phyloP scores from a whole-genome alignment of 192 early-diverging fungal genomes.

The Linnemannia schmuckeri region DNA sequence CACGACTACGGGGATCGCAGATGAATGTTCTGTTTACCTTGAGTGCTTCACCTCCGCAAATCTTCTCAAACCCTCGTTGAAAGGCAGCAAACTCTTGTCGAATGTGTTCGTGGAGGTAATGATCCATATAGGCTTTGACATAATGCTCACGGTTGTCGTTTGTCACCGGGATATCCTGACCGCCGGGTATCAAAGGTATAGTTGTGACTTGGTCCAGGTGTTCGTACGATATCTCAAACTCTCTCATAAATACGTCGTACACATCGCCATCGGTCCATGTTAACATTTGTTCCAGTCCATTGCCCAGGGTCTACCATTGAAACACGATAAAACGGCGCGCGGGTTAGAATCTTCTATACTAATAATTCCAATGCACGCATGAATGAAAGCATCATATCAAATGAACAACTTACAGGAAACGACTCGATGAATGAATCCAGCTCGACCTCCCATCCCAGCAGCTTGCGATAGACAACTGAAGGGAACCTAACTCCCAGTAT shows the following conservation, averaged over 20 bases:
- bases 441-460: slow-evolving; percentile 39
- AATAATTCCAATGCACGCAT: background rate
- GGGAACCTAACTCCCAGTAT: slow-evolving; percentile 82
- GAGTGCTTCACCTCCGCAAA: slow-evolving; percentile 74
- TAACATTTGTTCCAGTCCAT: slow-evolving; percentile 84
- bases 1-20: background rate
- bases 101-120: slow-evolving; percentile 74
- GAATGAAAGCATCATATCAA: background rate
- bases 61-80: slow-evolving; percentile 80
- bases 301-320: slow-evolving; percentile 66
- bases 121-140: slow-evolving; percentile 78
- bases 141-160: slow-evolving; percentile 79
- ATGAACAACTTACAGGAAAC: slow-evolving; percentile 67
- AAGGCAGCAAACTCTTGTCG: slow-evolving; percentile 78
- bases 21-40: slow-evolving; percentile 56
- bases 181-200: slow-evolving; percentile 73
- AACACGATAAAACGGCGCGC: background rate
- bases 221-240: slow-evolving; percentile 87
- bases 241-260: slow-evolving; percentile 84
- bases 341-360: too few relatives aligned
- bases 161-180: slow-evolving; percentile 80
- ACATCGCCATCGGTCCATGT: slow-evolving; percentile 83
- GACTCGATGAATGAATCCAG: slow-evolving; percentile 58
- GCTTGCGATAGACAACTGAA: slow-evolving; percentile 79
- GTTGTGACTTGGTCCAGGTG: slow-evolving; percentile 67